Evolutionary conservation across 1,284 basidiomycete species (phyloP).

Genomic region (Inonotus hispidus): DNA sequence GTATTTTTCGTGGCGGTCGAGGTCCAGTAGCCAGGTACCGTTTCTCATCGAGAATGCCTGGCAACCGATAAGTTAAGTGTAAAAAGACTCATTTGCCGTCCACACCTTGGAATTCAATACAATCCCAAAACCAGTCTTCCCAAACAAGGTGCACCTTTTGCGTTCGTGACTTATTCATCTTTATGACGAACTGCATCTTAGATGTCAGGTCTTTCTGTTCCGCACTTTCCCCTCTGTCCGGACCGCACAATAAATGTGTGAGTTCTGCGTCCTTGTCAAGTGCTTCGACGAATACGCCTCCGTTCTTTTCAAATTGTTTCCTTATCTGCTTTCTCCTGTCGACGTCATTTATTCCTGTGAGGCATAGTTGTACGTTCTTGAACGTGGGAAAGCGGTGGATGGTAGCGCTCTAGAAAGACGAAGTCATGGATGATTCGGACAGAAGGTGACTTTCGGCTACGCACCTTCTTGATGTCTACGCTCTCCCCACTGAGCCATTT

Average conservation of each 20-base stretch:
- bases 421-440: conserved; percentile 5
- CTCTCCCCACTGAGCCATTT: conserved; percentile 76
- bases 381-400: conserved; percentile 63
- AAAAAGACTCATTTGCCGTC: conserved; percentile 4
- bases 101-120: conserved; percentile 56
- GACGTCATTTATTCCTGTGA: conserved; percentile 62
- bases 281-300: conserved; percentile 54
- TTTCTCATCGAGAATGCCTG: conserved; percentile 46
- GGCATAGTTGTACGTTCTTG: conserved; percentile 51
- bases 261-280: conserved; percentile 50
- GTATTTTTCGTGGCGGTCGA: conserved; percentile 45
- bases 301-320: conserved; percentile 44
- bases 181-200: conserved; percentile 66
- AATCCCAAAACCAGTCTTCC: conserved; percentile 88
- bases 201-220: conserved; percentile 10
- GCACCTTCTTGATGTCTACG: conserved; percentile 50
- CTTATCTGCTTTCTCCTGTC: conserved; percentile 50
- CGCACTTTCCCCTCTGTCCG: conserved; percentile 50
- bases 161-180: conserved; percentile 60
- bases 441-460: conserved; percentile 18
- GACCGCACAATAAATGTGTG: conserved; percentile 34
- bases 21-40: conserved; percentile 55
- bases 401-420: conserved; percentile 40
- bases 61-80: conserved; percentile 1
- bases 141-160: conserved; percentile 68